Evolutionary conservation across 805 yeast genomes (phyloP), one percentile per base, ranked within the genome.

Genomic region (Wickerhamiella brachini): DNA sequence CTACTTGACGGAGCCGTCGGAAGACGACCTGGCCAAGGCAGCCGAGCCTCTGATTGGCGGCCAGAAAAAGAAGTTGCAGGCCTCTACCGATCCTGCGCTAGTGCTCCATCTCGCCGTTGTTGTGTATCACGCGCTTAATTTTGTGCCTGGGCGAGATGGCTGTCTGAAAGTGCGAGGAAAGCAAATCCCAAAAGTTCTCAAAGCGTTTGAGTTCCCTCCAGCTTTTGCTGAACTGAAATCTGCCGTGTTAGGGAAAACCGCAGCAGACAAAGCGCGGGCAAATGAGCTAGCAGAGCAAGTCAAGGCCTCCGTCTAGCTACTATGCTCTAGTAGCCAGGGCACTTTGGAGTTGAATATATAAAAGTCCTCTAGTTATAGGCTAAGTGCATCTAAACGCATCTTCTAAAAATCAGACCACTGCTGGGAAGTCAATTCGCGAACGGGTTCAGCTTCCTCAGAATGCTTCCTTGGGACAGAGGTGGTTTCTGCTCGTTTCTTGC

Each of bases 161-260:
- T 38, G 57, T 10, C 53, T 65, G 20, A 53, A 57, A 21, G 51
- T 62, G 24, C 47, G 57, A 5, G 67, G 68, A 15, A 64, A 62
- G 49, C 54, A 56, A 18, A 60, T 62, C 20, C 67, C 68, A 6
- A 60, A 60, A 34, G 44, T 65, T 3, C 53, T 64, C 43, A 60
- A 60, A 46, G 54, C 48, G 20, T 54, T 60, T 47, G 54, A 47
- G 23, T 56, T 59, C 45, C 59, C 61, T 10, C 48, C 21, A 1
- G 44, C 52, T 31, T 64, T 60, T 45, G 41, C 15, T 6, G 54
- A 44, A 18, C 56, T 64, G 29, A 18, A 22, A 9, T 17, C 21
- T 38, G 47, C 46, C 23, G 47, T 45, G 6, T 9, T n/a, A 2
- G 17, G 29, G 21, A 41, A 41, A 12, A 17, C 22, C 24, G 20